Base-by-base conservation (phyloP, 306 rosid genomes). In the Biancaea sappan region DNA sequence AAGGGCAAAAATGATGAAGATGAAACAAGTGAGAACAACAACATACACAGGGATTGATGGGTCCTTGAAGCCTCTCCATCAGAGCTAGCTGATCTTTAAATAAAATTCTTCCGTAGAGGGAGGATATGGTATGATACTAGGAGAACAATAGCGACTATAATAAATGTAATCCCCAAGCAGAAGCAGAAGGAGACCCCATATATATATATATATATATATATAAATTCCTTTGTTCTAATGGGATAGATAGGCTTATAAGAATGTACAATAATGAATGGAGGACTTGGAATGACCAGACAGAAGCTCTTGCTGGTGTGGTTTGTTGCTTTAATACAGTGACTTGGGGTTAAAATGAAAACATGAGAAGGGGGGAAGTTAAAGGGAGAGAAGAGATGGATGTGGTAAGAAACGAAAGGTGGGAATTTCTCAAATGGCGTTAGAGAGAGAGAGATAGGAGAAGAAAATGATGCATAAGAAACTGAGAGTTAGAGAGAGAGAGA, bases 11-110 rank as follows among this genome's bases (percentile, higher is more conserved):
- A 73, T 28, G 41, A 34, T 32, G 66, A 37, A 62, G 46, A 18
- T 14, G 56, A 34, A 72, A 43, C 4, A 43, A 51, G 5, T 22
- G 35, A 35, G 7, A 71, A 38, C 7, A 75, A 37, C 28, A 26
- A 78, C 97, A 88, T 90, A 94, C 96, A 79, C 80, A 88, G 69
- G 96, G 85, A 82, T 87, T 83, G 66, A 90, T 73, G 85, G 92
- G 98, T 91, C 87, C 96, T 89, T 89, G 92, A 53, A 89, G 90
- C 76, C 90, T 84, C 89, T 94, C 93, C 98, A 94, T 94, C 66
- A 63, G 75, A 67, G 85, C 63, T 35, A 67, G 85, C 63, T 35
- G 82, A 79, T 38, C 62, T 80, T 69, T n/a, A n/a, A n/a, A n/a
- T n/a, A 77, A 83, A 87, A 89, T 89, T 91, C 96, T 89, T 91